phyloP scores from a whole-genome alignment of 345 rosid genomes.

The Arabis alpina region DNA sequence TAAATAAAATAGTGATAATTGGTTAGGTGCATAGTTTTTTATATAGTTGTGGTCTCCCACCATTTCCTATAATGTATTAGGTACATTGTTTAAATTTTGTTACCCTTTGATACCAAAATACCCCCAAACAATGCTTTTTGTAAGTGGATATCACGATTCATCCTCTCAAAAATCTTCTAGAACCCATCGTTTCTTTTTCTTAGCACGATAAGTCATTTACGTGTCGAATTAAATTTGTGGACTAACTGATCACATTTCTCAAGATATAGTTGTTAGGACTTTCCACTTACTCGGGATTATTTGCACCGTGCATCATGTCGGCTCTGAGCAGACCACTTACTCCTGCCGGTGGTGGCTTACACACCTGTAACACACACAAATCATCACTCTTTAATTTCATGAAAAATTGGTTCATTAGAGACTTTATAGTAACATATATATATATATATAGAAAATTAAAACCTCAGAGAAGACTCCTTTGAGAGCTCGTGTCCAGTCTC shows the following conservation, averaged over 20 bases:
- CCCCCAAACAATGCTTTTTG: slow-evolving; percentile 11
- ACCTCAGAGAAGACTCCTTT: slow-evolving; percentile 73
- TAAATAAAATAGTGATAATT: slow-evolving; percentile 16
- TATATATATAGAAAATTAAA: neutral
- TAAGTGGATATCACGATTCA: slow-evolving; percentile 41
- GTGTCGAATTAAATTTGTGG: neutral
- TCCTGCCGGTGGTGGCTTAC: slow-evolving; percentile 62
- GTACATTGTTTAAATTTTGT: slow-evolving; percentile 22
- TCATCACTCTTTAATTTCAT: slow-evolving; percentile 3
- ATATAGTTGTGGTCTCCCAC: slow-evolving; percentile 39
- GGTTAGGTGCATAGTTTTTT: slow-evolving; percentile 32
- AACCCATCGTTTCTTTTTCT: neutral
- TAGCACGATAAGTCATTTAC: slow-evolving; percentile 22
- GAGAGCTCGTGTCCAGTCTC: slow-evolving; percentile 84
- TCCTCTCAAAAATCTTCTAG: neutral
- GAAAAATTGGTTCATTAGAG: neutral
- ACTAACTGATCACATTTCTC: slow-evolving; percentile 24
- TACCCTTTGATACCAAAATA: neutral
- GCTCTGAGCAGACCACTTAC: slow-evolving; percentile 73
- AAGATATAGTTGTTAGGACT: slow-evolving; percentile 35
- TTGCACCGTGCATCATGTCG: slow-evolving; percentile 60
- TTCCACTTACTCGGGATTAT: slow-evolving; percentile 57
- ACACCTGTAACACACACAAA: slow-evolving; percentile 47
- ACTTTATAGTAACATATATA: neutral
- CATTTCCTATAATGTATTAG: slow-evolving; percentile 14